A percentile compares a stretch with the other conserved stretches of the same genome.
Conservation (phyloP, 2,329 filamentous ascomycete genomes). For the Penicillium sclerotigenum region DNA sequence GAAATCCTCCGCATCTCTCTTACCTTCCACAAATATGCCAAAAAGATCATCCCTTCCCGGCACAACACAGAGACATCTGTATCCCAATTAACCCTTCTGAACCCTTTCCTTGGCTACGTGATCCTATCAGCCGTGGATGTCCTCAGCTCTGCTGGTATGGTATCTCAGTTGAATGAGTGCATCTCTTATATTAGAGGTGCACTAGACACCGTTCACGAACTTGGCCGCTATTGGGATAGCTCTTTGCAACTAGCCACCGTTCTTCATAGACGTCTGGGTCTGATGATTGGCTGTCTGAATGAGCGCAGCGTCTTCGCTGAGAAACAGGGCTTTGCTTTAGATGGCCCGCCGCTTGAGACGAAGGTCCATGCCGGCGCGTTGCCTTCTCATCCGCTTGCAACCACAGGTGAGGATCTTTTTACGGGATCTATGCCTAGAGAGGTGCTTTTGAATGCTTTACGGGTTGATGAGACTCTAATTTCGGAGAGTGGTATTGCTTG, state of each 20-base stretch:
- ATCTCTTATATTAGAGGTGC: conserved; percentile 56
- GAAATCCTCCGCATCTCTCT: conserved; percentile 49
- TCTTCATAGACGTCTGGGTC: conserved; percentile 48
- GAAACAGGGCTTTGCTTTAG: conserved; percentile 39
- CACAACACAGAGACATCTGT: conserved; percentile 15
- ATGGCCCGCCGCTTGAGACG: conserved; percentile 39
- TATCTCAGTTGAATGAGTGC: conserved; percentile 51
- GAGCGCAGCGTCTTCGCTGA: conserved; percentile 33
- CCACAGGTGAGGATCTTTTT: conserved; percentile 42
- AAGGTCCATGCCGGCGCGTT: conserved; percentile 31
- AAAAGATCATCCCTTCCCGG: conserved; percentile 22
- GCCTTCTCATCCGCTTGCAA: conserved; percentile 7
- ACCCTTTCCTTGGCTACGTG: conserved; percentile 62
- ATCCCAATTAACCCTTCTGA: conserved; percentile 47
- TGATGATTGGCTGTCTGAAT: conserved; percentile 40
- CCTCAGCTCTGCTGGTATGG: conserved; percentile 57
- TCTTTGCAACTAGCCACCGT: conserved; percentile 51
- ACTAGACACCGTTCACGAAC: conserved; percentile 54
- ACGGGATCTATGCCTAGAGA: conserved; percentile 37
- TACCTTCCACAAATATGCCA: conserved; percentile 24
- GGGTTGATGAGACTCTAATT: conserved; percentile 26
- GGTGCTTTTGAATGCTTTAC: conserved; percentile 32
- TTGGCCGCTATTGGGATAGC: conserved; percentile 60
- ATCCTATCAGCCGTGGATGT: conserved; percentile 65
- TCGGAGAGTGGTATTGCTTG: conserved; percentile 28